Evolutionary conservation across 192 early-diverging fungal species (phyloP).

Genomic region (Coemansia sp.): DNA sequence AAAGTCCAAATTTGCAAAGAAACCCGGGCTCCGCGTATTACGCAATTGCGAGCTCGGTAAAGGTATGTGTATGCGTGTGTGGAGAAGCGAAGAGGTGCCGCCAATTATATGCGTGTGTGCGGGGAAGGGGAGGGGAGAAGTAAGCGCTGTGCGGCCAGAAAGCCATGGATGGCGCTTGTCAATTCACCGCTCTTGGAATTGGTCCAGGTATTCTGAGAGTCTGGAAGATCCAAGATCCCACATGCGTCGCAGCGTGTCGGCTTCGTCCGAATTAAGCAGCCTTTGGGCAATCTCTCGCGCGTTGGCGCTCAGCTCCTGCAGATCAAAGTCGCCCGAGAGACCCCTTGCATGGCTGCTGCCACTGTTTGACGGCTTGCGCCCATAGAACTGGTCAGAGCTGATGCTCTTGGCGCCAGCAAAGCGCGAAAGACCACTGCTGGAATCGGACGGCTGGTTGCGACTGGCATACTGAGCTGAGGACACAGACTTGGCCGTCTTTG

Average conservation of each 20-base stretch:
- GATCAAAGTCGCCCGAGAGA: conserved; percentile 68
- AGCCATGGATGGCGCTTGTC: neutral
- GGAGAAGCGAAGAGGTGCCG: no score
- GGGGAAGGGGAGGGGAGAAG: neutral
- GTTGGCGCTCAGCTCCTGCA: conserved; percentile 52
- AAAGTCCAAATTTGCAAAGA: no score
- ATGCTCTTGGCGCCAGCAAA: conserved; percentile 85
- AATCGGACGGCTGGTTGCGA: conserved; percentile 18
- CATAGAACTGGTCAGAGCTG: conserved; percentile 92
- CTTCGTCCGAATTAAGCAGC: conserved; percentile 53
- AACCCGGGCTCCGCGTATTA: no score
- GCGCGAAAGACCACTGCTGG: conserved; percentile 28
- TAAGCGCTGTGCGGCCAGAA: neutral
- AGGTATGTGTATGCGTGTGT: no score
- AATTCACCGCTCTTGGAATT: conserved; percentile 46
- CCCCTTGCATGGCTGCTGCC: conserved; percentile 60
- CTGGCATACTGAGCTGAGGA: conserved; percentile 28
- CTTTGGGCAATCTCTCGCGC: conserved; percentile 56
- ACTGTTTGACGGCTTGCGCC: conserved; percentile 61
- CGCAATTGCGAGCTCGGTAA: no score
- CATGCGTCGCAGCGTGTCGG: conserved; percentile 53
- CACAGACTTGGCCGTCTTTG: conserved; percentile 19
- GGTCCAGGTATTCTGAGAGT: conserved; percentile 48
- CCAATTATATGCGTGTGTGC: no score
- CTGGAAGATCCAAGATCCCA: conserved; percentile 48